Base-by-base conservation (phyloP, 768 basidiomycete species). In the Brasilioporus rufonigricans region DNA sequence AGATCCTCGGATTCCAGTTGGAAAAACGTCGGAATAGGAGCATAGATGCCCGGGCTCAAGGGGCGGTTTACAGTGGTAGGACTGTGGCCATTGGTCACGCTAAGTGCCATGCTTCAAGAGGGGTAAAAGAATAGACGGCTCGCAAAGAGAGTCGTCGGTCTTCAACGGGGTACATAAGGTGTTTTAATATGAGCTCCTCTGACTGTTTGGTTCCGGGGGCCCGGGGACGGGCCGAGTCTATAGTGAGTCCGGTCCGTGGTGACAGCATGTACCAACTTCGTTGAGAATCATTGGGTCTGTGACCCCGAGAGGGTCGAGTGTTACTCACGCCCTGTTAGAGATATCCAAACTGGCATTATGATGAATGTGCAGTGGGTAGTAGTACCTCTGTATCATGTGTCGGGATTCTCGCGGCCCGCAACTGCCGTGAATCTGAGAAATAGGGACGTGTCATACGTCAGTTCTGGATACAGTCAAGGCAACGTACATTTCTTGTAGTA, bases 11-110 rank as follows among this genome's bases (percentile, higher is more conserved):
- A 80, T 33, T 77, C 80, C 1, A 78, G 76, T 19, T 84, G 69
- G 77, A 92, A 94, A 76, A 96, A 95, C 16, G 92, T 83, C 31
- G 87, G 91, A 63, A 96, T 83, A 31, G 94, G 94, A 11, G 89
- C 87, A 71, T 81, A 94, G 53, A 96, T 82, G 41, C 93, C 92
- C 23, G 90, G 70, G 51, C 76, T 80, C 60, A 96, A 75, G 18
- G 81, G 79, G 51, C 89, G 85, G 53, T 73, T 66, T 41, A 72
- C 58, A 10, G 56, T 52, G 43, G 50, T 38, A 45, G 55, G 61
- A 18, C 26, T 18, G 11, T 54, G 35, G 12, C 56, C 55, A 23
- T 65, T 65, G 50, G 60, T 53, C 24, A 66, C 67, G 58, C 70
- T 75, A 10, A 51, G 32, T 56, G 74, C 66, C 80, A 85, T 83